Evolutionary conservation across 2,329 filamentous ascomycete species (phyloP), one percentile per base, ranked within the genome.

Genomic region (Aspergillus spinulosporus): DNA sequence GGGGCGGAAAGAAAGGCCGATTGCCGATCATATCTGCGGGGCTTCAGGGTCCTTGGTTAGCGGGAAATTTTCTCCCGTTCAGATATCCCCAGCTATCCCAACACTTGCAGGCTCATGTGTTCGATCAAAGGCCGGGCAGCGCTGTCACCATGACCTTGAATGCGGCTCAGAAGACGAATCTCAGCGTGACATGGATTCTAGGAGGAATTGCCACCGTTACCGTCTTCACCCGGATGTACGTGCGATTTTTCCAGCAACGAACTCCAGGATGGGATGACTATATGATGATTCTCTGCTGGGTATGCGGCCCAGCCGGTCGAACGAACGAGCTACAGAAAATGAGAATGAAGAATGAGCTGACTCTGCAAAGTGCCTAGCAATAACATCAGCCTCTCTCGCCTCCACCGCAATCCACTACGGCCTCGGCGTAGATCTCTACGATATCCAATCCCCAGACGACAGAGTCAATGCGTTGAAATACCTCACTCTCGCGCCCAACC

Each of bases 381-480:
- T 26, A 14, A 34, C 48, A 42, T 43, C 37, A 5, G 48, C 48
- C 6, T 15, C 37, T 11, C 48, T 51, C 3, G 48, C 48, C 5
- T 32, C 37, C 3, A 12, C 29, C 9, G 48, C 26, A 12, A n/a
- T 43, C 28, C 37, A 42, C 37, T 43, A 51, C 28, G 48, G 48
- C 26, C 48, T 51, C 26, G 48, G 48, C 21, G 11, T 42, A n/a
- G 12, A 43, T 26, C 37, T 43, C 11, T 8, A 34, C 36, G 48
- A 15, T 6, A 51, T 51, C 6, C 28, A 15, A 21, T 5, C 15
- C 37, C 37, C 28, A 21, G 8, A 15, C 8, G 48, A 51, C 48
- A 29, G 9, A 34, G 39, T 43, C 48, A 51, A 51, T n/a, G 48
- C 37, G 7, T 12, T 43, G 28, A 51, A 51, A 51, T 51, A 51